These are phyloP conservation scores for Trypanosoma congolense DNA, from an alignment of 208 protist species.

Conservation along the genomic window DNA sequence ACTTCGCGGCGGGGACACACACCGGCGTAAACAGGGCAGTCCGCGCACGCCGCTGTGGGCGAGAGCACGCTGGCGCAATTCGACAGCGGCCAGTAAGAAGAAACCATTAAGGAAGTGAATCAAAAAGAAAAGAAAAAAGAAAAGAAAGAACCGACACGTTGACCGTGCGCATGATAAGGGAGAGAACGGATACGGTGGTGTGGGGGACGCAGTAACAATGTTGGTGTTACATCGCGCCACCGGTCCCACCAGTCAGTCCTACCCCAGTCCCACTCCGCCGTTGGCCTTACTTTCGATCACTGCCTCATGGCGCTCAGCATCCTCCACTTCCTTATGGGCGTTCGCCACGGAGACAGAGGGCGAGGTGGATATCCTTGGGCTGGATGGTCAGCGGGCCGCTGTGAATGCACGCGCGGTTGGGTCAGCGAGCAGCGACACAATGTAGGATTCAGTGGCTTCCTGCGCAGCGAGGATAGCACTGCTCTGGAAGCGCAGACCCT, in stretches of 20 bases:
- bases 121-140: no score
- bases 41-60: no score
- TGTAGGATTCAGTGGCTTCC: constrained; percentile 73
- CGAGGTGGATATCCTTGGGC: constrained; percentile 71
- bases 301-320: neutral
- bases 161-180: no score
- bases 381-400: constrained; percentile 83
- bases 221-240: constrained; percentile 38
- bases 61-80: no score
- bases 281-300: constrained; percentile 46
- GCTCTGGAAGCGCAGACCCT: neutral
- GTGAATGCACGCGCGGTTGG: constrained; percentile 87
- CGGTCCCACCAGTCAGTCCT: constrained; percentile 31
- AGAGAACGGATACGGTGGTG: no score
- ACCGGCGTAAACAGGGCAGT: no score
- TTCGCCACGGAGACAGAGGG: constrained; percentile 56
- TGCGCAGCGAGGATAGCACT: neutral
- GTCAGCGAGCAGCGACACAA: constrained; percentile 91
- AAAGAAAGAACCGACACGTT: no score
- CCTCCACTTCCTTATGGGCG: constrained; percentile 14
- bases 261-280: constrained; percentile 27
- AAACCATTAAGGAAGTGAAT: no score
- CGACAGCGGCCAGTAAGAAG: no score
- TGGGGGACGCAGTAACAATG: no score
- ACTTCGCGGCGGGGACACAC: no score